phyloP scores from a whole-genome alignment of 208 protist species.

The Trypanosoma conorhini region DNA sequence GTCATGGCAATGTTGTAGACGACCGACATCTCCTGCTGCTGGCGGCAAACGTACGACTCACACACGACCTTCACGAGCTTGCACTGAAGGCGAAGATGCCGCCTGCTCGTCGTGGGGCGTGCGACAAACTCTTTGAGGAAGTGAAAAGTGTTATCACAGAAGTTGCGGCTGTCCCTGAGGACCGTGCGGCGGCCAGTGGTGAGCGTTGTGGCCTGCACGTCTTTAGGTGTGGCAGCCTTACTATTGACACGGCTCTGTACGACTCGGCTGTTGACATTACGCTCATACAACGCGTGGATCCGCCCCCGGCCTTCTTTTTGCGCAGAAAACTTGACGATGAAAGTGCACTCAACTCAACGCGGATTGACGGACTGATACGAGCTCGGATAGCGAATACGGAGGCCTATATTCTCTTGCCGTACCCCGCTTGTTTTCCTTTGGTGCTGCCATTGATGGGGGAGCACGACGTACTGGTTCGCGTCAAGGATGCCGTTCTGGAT shows the following conservation, averaged over 20 bases:
- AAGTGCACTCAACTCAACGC: neutral
- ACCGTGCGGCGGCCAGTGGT: neutral
- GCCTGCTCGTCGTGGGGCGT: neutral
- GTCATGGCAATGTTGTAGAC: slow-evolving; percentile 4
- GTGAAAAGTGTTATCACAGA: slow-evolving; percentile 9
- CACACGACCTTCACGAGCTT: slow-evolving; percentile 17
- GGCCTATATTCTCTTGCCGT: slow-evolving; percentile 2
- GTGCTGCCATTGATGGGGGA: slow-evolving; percentile 1
- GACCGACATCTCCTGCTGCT: slow-evolving; percentile 15
- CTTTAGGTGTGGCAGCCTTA: slow-evolving; percentile 5
- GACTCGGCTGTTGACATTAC: slow-evolving; percentile 21
- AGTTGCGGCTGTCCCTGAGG: neutral
- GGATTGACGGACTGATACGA: slow-evolving; percentile 8
- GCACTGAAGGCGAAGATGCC: neutral
- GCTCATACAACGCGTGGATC: neutral
- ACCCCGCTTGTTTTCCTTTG: neutral
- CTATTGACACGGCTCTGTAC: slow-evolving; percentile 8
- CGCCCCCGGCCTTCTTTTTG: slow-evolving; percentile 8
- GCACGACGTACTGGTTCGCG: neutral
- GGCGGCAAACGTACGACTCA: slow-evolving; percentile 8
- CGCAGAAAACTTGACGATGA: neutral
- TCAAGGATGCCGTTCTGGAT: neutral
- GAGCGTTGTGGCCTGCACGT: slow-evolving; percentile 1
- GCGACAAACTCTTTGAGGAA: neutral
- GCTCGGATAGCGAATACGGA: slow-evolving; percentile 10